Percentiles rank a stretch among this genome's conserved stretches.
Evolutionary conservation across 164 flowering plant species (phyloP).

Genomic region (Stephania cephalantha): DNA sequence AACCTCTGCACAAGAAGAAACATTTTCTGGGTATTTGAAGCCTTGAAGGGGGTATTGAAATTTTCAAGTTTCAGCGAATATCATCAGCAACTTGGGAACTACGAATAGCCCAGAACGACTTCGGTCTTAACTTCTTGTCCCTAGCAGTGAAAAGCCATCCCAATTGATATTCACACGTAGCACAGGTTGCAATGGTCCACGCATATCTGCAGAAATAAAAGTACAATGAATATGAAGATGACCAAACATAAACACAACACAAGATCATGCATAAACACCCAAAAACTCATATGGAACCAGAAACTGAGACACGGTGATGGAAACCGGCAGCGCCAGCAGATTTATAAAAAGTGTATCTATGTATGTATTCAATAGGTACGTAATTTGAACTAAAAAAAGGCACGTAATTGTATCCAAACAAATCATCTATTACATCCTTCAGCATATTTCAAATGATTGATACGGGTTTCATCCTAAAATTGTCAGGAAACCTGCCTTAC

Average conservation of each 20-base stretch:
- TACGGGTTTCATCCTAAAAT: not conserved
- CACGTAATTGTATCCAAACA: not conserved
- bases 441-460: not conserved
- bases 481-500: not conserved
- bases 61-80: slow-evolving; percentile 11
- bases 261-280: not conserved
- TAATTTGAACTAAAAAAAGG: no score
- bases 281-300: not conserved
- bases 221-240: not conserved
- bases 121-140: slow-evolving; percentile 56
- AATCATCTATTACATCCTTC: not conserved
- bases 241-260: not conserved
- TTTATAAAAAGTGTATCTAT: no score
- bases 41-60: not conserved
- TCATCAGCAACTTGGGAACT: slow-evolving; percentile 69
- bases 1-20: not conserved
- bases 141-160: slow-evolving; percentile 88
- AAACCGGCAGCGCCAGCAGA: not conserved
- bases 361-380: not conserved
- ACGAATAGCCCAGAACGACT: slow-evolving; percentile 77
- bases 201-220: slow-evolving; percentile 55
- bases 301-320: not conserved
- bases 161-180: slow-evolving; percentile 59
- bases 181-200: slow-evolving; percentile 72
- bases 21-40: not conserved